phyloP scores from a whole-genome alignment of 495 filamentous ascomycete species.

The Penicillium chermesinum region DNA sequence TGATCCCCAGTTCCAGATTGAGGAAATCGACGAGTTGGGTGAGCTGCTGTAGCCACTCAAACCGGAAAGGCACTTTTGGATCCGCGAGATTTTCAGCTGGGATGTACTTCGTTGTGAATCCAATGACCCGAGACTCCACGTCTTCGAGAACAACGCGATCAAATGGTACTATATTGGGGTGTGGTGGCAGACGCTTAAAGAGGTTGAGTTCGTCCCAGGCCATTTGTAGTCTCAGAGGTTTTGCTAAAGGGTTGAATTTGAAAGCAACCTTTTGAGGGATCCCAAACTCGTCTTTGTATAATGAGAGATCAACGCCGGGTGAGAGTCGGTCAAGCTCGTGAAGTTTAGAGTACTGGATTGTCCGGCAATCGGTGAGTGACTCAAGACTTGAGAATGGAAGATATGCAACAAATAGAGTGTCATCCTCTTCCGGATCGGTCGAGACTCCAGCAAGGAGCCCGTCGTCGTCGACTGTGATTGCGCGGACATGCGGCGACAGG shows the following conservation, averaged over 20 bases:
- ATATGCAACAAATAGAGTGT: slow-evolving; percentile 16
- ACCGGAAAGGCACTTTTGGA: slow-evolving; percentile 24
- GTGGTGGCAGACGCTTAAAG: slow-evolving; percentile 25
- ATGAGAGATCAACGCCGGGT: slow-evolving; percentile 11
- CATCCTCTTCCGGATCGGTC: slow-evolving; percentile 19
- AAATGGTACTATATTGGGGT: slow-evolving; percentile 31
- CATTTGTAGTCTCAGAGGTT: slow-evolving; percentile 14
- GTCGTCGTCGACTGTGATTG: slow-evolving; percentile 18
- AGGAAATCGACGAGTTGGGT: slow-evolving; percentile 34
- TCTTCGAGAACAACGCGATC: slow-evolving; percentile 35
- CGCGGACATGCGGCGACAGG: slow-evolving; percentile 13
- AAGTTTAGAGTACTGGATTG: slow-evolving; percentile 4
- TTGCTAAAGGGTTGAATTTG: slow-evolving; percentile 18
- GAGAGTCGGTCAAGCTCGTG: slow-evolving; percentile 16
- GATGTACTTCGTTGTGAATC: slow-evolving; percentile 37
- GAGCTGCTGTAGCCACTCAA: slow-evolving; percentile 35
- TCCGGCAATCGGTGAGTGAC: slow-evolving; percentile 13
- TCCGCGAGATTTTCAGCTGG: slow-evolving; percentile 25
- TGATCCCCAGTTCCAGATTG: slow-evolving; percentile 34
- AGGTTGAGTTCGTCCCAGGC: slow-evolving; percentile 35
- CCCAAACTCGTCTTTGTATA: slow-evolving; percentile 15
- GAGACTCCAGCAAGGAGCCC: slow-evolving; percentile 19
- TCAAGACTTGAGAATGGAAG: slow-evolving; percentile 10
- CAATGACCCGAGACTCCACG: slow-evolving; percentile 28
- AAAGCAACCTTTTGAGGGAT: slow-evolving; percentile 12